Evolutionary conservation across 768 basidiomycete species (phyloP).

Genomic region (Hypholoma fasciculare): DNA sequence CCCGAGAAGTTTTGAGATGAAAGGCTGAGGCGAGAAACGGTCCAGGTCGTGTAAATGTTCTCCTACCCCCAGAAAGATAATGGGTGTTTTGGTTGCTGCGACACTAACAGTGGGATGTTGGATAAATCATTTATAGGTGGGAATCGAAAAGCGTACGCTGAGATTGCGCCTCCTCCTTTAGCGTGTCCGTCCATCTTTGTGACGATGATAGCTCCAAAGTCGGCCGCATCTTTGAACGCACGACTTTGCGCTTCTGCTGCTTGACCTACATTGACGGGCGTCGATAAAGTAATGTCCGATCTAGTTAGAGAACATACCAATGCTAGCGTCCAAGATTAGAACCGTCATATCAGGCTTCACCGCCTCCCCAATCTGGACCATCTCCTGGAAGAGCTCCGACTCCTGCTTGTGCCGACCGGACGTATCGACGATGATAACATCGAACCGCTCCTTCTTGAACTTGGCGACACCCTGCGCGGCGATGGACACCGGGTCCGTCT

Average conservation of each 20-base stretch:
- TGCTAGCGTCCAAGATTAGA: slow-evolving; percentile 94
- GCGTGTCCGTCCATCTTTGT: slow-evolving; percentile 99
- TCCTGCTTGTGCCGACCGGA: slow-evolving; percentile 98
- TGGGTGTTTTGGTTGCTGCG: slow-evolving; percentile 97
- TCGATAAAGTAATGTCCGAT: not conserved
- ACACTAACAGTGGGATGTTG: slow-evolving; percentile 55
- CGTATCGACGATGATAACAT: slow-evolving; percentile 98
- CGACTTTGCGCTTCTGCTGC: slow-evolving; percentile 95
- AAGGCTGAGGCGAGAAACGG: slow-evolving; percentile 92
- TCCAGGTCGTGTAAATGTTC: slow-evolving; percentile 98
- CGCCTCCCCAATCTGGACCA: slow-evolving; percentile 94
- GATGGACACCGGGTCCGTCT: slow-evolving; percentile 95
- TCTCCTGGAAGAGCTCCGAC: slow-evolving; percentile 94
- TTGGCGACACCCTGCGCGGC: slow-evolving; percentile 94
- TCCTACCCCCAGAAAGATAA: slow-evolving; percentile 97
- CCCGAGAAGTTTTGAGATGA: slow-evolving; percentile 94
- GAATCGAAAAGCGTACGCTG: slow-evolving; percentile 70
- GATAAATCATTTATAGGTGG: not conserved
- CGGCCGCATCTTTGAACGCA: slow-evolving; percentile 96
- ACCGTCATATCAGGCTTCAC: slow-evolving; percentile 97
- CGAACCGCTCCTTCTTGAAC: slow-evolving; percentile 98
- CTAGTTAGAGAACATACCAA: slow-evolving; percentile 52
- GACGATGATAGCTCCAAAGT: slow-evolving; percentile 98
- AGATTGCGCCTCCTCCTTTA: slow-evolving; percentile 98
- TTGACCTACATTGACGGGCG: slow-evolving; percentile 60